These are phyloP conservation scores for Stemphylium lycopersici DNA, from an alignment of 2,329 filamentous ascomycete species.

Conservation along the genomic window DNA sequence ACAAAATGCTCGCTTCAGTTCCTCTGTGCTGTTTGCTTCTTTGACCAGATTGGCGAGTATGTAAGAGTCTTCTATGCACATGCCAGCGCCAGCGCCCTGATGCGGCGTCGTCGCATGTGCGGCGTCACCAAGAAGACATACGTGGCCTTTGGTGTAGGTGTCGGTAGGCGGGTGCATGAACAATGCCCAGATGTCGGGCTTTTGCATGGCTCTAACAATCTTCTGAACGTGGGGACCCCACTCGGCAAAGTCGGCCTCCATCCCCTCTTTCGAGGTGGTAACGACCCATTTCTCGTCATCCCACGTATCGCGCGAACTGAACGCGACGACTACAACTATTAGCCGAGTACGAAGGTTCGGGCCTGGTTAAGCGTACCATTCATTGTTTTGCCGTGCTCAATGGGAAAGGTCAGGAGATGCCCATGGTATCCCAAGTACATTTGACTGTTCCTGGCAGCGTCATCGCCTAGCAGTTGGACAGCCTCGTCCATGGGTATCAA, in stretches of 20 bases:
- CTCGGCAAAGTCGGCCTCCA: constrained; percentile 37
- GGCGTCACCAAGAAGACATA: constrained; percentile 62
- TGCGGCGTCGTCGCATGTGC: constrained; percentile 64
- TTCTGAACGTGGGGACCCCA: constrained; percentile 41
- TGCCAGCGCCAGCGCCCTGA: constrained; percentile 62
- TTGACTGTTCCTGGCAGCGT: constrained; percentile 59
- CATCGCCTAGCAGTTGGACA: constrained; percentile 55
- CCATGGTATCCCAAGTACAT: constrained; percentile 66
- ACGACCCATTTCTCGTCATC: constrained; percentile 44
- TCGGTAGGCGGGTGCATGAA: constrained; percentile 60
- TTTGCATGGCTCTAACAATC: constrained; percentile 52
- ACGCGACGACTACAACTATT: constrained; percentile 42
- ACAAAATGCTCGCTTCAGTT: constrained; percentile 43
- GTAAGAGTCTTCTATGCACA: constrained; percentile 62
- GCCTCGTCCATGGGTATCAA: constrained; percentile 67
- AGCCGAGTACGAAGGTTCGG: neutral
- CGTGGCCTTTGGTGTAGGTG: constrained; percentile 52
- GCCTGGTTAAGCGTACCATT: constrained; percentile 52
- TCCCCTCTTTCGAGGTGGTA: constrained; percentile 40
- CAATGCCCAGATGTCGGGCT: constrained; percentile 62
- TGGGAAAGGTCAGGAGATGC: constrained; percentile 68
- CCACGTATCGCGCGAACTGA: constrained; percentile 42
- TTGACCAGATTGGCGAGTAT: constrained; percentile 40
- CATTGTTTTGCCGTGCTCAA: constrained; percentile 63
- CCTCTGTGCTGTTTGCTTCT: constrained; percentile 32